Base-by-base conservation (phyloP, 2,329 filamentous ascomycete genomes). In the Raffaelea deltoideospora region DNA sequence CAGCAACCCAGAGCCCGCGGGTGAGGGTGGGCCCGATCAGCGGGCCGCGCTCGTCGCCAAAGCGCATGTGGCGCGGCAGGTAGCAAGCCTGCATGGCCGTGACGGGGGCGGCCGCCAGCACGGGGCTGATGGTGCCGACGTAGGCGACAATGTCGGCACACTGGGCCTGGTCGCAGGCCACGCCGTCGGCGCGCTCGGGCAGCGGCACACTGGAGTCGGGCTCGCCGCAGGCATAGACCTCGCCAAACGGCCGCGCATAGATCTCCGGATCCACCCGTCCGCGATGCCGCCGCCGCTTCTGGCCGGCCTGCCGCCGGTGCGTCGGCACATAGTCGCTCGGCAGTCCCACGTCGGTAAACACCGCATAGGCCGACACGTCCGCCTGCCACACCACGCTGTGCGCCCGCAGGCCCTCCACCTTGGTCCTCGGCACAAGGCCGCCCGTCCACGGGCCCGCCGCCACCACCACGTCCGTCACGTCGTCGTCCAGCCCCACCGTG, bases 181-280 rank as follows among this genome's bases (percentile, higher is more conserved):
- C 88, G 7, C 77, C 67, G 45, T 83, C 81, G 3, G 80, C 76
- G 0, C 78, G 78, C 3, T 74, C 63, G 0, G 90, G 90, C 1
- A 98, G 66, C 0, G 84, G 79, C 0, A 84, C 68, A 3, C 66
- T 55, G 2, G 69, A 69, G 52, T 98, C 90, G 18, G 85, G 84
- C 50, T 95, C 87, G 31, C 72, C 90, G 52, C 90, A 98, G 1
- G 85, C 87, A 55, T 98, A 98, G 10, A 94, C 79, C 53, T 94
- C 87, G 38, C 80, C 72, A 53, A 85, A 80, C 0, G 87, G 87
- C 4, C 90, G 71, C 1, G 90, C 82, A 53, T 98, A 98, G 43
- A 96, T 90, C 56, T 98, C 90, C 0, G 90, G 90, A 20, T 84
- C 77, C 11, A 85, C 84, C 15, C 69, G 69, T 21, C 75, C 68